Evolutionary conservation across 140 eudicot species (phyloP), one percentile per base, ranked within the genome.

Genomic region (Cichorium intybus): DNA sequence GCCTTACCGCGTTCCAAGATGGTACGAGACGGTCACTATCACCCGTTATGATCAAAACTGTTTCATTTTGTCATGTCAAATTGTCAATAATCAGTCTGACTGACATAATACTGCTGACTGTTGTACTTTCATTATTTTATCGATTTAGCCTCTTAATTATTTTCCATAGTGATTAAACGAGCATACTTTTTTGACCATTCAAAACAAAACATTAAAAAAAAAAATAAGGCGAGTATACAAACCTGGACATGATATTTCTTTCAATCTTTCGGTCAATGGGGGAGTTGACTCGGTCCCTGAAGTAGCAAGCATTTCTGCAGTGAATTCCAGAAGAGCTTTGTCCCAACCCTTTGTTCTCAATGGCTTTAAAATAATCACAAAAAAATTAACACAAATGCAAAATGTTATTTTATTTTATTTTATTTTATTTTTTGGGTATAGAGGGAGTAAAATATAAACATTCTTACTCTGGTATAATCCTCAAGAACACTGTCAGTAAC

Each of bases 1-100:
- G 93, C 79, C 81, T 85, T 76, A 71, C 73, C 2, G 98, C 35
- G 51, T 92, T 92, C 98, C 98, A 92, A 58, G 95, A 63, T 29
- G 98, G 96, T 57, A 92, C 95, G 15, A 92, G 82, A 8, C 98
- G 87, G 72, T 88, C 98, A 49, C 72, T 77, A 47, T 92, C 96
- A 24, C 98, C 98, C n/a, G 98, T 92, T 49, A 92, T 52, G 70
- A 92, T 85, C 53, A 92, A 69, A 70, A 92, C 98, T 87, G 95
- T 45, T 24, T 56, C 76, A 60, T 37, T 33, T 41, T 46, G 23
- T 5, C 22, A 70, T n/a, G n/a, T n/a, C n/a, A n/a, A n/a, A n/a
- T n/a, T n/a, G n/a, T n/a, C 24, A 5, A 6, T 4, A 17, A 59
- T 41, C 18, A 28, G 46, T 12, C 46, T 39, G 3, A 10, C n/a